phyloP scores from a whole-genome alignment of 345 rosid species.

The Nasturtium officinale region DNA sequence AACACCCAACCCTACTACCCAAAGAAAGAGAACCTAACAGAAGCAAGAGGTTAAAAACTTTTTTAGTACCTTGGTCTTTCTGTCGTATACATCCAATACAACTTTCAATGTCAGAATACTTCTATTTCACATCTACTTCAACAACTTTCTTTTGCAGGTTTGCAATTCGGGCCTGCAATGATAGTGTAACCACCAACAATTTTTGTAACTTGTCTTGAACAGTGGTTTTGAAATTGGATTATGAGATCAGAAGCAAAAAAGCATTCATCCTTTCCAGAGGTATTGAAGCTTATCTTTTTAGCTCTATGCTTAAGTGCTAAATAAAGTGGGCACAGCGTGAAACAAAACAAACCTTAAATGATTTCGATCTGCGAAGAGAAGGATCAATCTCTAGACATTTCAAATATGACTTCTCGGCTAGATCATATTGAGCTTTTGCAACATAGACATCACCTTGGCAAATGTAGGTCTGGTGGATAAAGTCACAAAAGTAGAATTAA shows the following conservation, averaged over 20 bases:
- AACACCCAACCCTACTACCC: conserved; percentile 1
- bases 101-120: conserved; percentile 6
- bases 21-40: conserved; percentile 1
- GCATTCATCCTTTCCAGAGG: not conserved
- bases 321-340: not conserved
- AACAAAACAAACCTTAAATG: conserved; percentile 65
- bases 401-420: conserved; percentile 68
- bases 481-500: not conserved
- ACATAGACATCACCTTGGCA: conserved; percentile 80
- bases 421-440: conserved; percentile 63
- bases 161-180: conserved; percentile 58
- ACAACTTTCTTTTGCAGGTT: conserved; percentile 58
- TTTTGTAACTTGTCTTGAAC: conserved; percentile 7
- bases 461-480: conserved; percentile 56
- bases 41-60: conserved; percentile 2
- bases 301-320: not conserved
- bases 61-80: not conserved
- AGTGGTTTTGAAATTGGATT: not conserved
- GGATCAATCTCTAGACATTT: conserved; percentile 67
- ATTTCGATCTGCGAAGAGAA: conserved; percentile 65
- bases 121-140: conserved; percentile 40
- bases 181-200: conserved; percentile 20
- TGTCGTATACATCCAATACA: conserved; percentile 16
- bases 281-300: not conserved
- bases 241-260: conserved; percentile 5